Evolutionary conservation across 257 asterid genomes (phyloP).

Genomic region (Solanum etuberosum): DNA sequence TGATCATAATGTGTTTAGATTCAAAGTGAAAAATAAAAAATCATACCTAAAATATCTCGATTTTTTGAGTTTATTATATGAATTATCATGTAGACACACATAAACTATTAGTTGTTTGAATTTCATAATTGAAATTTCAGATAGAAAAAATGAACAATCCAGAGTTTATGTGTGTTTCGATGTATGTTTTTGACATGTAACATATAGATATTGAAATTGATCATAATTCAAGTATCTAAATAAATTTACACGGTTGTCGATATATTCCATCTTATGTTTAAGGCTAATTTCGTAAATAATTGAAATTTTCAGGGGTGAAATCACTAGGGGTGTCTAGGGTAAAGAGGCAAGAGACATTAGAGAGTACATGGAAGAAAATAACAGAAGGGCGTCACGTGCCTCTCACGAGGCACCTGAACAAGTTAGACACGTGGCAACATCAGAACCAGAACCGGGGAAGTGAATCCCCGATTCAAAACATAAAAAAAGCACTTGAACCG

Average conservation of each 20-base stretch:
- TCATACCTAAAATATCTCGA: neutral
- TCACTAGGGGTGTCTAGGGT: neutral
- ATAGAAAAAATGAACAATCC: neutral
- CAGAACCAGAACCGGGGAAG: conserved; percentile 28
- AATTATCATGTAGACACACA: neutral
- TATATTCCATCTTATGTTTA: neutral
- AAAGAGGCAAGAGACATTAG: conserved; percentile 14
- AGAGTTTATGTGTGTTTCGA: neutral
- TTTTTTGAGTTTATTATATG: too few species aligned
- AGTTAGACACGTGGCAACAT: neutral
- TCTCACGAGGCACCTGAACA: conserved; percentile 5
- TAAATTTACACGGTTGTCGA: neutral
- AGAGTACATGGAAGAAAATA: conserved; percentile 21
- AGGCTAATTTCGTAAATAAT: neutral
- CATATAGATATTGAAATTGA: too few species aligned
- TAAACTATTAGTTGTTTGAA: too few species aligned
- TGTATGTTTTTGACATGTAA: neutral
- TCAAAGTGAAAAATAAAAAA: accelerated
- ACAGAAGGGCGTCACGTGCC: conserved; percentile 18
- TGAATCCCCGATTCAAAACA: neutral
- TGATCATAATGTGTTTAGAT: neutral
- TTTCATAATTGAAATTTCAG: neutral
- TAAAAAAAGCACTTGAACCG: conserved; percentile 21
- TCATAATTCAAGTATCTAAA: too few species aligned
- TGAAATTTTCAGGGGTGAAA: neutral